These are phyloP conservation scores for Monotropa hypopitys DNA, from an alignment of 179 eudicot genomes.

Conservation along the genomic window DNA sequence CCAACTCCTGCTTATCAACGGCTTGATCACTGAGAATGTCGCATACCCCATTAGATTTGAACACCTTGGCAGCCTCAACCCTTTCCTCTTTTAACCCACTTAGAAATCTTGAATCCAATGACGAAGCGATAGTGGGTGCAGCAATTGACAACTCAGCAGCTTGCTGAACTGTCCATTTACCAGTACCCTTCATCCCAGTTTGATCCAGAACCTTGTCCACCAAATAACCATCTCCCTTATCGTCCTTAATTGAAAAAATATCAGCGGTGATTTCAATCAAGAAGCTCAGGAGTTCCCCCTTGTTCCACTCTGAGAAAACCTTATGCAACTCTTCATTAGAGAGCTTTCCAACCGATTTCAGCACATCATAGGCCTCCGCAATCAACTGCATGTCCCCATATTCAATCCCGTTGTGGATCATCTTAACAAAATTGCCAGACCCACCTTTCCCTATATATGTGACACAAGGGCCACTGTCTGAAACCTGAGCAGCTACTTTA, in stretches of 20 bases:
- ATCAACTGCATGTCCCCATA: conserved; percentile 93
- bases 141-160: conserved; percentile 86
- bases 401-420: conserved; percentile 89
- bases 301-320: conserved; percentile 83
- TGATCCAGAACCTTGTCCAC: conserved; percentile 82
- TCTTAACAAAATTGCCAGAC: conserved; percentile 80
- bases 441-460: conserved; percentile 87
- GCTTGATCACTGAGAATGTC: conserved; percentile 36
- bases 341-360: conserved; percentile 77
- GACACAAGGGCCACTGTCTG: conserved; percentile 87
- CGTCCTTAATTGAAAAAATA: conserved; percentile 70
- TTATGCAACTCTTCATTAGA: conserved; percentile 63
- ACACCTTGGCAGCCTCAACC: conserved; percentile 60
- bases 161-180: conserved; percentile 93
- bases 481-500: conserved; percentile 85
- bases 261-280: conserved; percentile 81
- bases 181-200: conserved; percentile 92
- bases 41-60: conserved; percentile 46
- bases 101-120: conserved; percentile 75
- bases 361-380: conserved; percentile 88
- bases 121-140: conserved; percentile 76
- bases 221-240: conserved; percentile 64
- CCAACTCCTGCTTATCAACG: conserved; percentile 58
- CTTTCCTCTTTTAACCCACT: conserved; percentile 87
- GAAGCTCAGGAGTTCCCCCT: conserved; percentile 80